Base-by-base conservation (phyloP, 306 rosid genomes). In the Begonia masoniana region DNA sequence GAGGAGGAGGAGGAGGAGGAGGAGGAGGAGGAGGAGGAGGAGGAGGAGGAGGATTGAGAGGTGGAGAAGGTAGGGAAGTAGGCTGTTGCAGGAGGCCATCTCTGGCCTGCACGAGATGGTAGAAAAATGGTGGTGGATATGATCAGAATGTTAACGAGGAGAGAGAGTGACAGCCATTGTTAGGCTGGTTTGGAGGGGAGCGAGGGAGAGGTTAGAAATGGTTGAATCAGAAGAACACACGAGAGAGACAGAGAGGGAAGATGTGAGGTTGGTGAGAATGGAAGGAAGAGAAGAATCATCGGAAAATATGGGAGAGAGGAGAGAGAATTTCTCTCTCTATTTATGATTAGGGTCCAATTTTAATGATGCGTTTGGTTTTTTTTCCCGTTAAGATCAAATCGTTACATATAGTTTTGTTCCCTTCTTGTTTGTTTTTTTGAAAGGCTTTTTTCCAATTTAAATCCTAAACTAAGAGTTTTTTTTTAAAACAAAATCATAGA, bases 11-110 rank as follows among this genome's bases (percentile, higher is more conserved):
- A 72, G 79, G 84, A 24, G 59, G 21, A 62, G 66, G 50, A n/a
- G 15, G 55, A 63, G 47, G 47, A 54, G 65, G 35, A 3, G 35
- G 67, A 52, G 50, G 62, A 66, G 15, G 55, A 63, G 15, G 55
- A 63, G 47, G 47, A 54, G 65, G 35, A 3, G 35, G 67, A 52
- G 50, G 62, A 66, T 50, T 56, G 76, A 74, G 77, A 87, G 79
- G 95, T 72, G 79, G 84, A 24, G 59, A 36, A 62, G 66, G 50
- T 56, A 26, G 7, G 65, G 46, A 17, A 59, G 46, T 11, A 48
- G 31, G 45, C 10, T 7, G 47, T 17, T 26, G 1, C 64, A 61
- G 43, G 60, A 43, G 82, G 92, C 96, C 96, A 84, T 88, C 84
- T 26, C 35, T 26, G 35, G 35, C 35, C 91, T 78, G 91, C 71